Conservation (phyloP, 768 basidiomycete species). For the Pleurotus salmoneostramineus region DNA sequence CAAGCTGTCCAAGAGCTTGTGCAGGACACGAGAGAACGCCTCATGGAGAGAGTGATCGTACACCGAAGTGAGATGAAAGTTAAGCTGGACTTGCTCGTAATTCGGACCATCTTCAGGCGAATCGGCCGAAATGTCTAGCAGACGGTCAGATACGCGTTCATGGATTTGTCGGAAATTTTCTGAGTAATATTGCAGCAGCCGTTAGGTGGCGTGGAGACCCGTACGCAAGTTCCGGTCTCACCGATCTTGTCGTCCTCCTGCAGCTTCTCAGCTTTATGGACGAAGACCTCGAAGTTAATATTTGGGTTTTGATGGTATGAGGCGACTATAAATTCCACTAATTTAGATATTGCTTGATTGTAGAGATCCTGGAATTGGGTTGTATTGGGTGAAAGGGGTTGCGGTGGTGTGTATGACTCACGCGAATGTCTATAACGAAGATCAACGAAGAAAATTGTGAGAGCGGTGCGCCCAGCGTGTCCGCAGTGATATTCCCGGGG, state of each 20-base stretch:
- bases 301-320: conserved; percentile 73
- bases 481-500: conserved; percentile 79
- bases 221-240: conserved; percentile 26
- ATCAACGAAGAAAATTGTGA: conserved; percentile 81
- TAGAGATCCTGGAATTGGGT: conserved; percentile 63
- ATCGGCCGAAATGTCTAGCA: conserved; percentile 72
- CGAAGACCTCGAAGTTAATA: conserved; percentile 86
- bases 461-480: conserved; percentile 72
- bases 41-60: conserved; percentile 91
- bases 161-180: conserved; percentile 93
- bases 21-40: conserved; percentile 86
- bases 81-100: conserved; percentile 65
- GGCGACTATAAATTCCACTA: conserved; percentile 77
- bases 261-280: conserved; percentile 92
- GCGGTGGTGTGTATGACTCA: conserved; percentile 29
- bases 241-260: conserved; percentile 91
- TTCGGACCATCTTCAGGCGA: conserved; percentile 2
- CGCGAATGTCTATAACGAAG: conserved; percentile 94
- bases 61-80: conserved; percentile 89
- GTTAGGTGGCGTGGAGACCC: not conserved
- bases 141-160: conserved; percentile 78
- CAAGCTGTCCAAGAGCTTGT: conserved; percentile 80
- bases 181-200: conserved; percentile 21
- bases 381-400: conserved; percentile 7
- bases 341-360: conserved; percentile 76